Evolutionary conservation across 1,284 basidiomycete genomes (phyloP), one percentile per base, ranked within the genome.

Genomic region (Trichosporon faecale): DNA sequence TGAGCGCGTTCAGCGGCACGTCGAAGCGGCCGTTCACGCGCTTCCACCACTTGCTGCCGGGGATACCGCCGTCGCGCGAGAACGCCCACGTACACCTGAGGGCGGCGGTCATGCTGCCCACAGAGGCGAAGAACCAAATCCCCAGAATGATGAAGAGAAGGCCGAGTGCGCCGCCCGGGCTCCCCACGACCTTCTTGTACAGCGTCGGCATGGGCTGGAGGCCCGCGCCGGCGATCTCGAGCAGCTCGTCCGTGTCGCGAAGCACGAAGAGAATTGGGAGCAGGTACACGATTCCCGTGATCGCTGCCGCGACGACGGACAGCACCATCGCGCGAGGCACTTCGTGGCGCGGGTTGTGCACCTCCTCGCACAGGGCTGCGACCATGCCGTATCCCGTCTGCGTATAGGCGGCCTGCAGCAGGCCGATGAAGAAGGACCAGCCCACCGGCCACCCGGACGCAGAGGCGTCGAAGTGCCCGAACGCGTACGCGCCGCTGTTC

Each of bases 61-160:
- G 84, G 44, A 85, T 80, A 63, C 82, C 84, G 35, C 84, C 84
- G 67, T 85, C 85, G 35, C 85, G 80, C n/a, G 81, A 74, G 72
- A 85, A 85, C 0, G 73, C 73, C 73, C 73, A 74, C 0, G 70
- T 74, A 57, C 70, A 72, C 21, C 73, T 67, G 35, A 69, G 70
- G 2, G 73, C 73, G 49, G 73, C 73, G 23, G 85, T 85, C 16
- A 85, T 76, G 8, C 83, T 82, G 2, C 85, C 85, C 61, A 86
- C 80, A 5, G 82, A 78, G 3, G 85, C 85, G 70, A 86, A 85
- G 35, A 83, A 72, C 76, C 83, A 84, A 68, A 86, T 84, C 25
- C 84, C 85, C 55, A 86, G 80, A 70, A 86, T 84, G 46, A 85
- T 77, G 72, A 85, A 84, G 1, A 85, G 77, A 11, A 86, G 72